A percentile compares a stretch with the other conserved stretches of the same genome.
Conservation (phyloP, 176 grass and related monocot species). For the Puccinellia tenuiflora region DNA sequence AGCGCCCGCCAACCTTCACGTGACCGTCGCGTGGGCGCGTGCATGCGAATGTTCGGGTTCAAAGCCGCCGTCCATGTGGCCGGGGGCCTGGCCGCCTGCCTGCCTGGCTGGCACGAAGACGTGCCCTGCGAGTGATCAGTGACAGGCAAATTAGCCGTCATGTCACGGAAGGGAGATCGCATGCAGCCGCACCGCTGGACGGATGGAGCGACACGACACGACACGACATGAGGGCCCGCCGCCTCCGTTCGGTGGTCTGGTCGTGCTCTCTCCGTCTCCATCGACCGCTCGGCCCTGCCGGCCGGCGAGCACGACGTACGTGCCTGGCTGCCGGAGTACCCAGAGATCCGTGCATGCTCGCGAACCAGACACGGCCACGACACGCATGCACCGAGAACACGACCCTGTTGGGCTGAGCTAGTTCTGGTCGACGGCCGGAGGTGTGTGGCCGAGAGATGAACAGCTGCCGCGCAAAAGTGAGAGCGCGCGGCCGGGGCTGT, state of each 20-base stretch:
- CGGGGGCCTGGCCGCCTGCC: background rate
- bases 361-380: conserved; percentile 21
- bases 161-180: background rate
- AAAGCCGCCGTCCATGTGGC: conserved; percentile 12
- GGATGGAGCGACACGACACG: background rate
- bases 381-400: too few relatives aligned
- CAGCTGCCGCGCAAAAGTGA: background rate
- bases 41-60: background rate
- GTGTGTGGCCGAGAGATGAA: background rate
- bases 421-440: background rate
- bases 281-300: background rate
- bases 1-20: conserved; percentile 31
- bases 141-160: background rate
- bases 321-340: background rate
- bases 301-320: background rate
- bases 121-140: too few relatives aligned
- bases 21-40: conserved; percentile 36
- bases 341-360: background rate
- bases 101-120: too few relatives aligned
- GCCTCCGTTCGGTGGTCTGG: background rate
- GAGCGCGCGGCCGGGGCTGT: too few relatives aligned
- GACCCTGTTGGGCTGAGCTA: too few relatives aligned
- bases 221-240: background rate
- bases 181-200: background rate
- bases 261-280: background rate